Base-by-base conservation (phyloP, 805 yeast species). In the Starmerella vitae region DNA sequence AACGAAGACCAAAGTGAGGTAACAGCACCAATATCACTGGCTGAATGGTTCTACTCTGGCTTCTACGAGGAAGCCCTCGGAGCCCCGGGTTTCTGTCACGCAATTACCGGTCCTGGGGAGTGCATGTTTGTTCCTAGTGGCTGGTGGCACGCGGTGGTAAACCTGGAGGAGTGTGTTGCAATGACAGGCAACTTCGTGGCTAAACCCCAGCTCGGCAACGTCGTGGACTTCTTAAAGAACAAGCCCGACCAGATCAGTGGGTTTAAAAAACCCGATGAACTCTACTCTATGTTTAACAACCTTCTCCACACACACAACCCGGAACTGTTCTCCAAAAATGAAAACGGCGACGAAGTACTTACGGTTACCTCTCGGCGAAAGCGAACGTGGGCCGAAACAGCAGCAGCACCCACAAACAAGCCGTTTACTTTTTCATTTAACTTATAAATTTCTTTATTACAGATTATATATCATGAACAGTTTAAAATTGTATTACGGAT, bases 81-180 rank as follows among this genome's bases (percentile, higher is more conserved):
- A 6, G n/a, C 38, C 2, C 48, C 56, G 30, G 66, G 68, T 18
- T 77, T 82, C 49, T 53, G 66, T 17, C 72, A 85, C 17, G 91
- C 83, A 0, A 64, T 85, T 12, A 79, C 93, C 0, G 74, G 72
- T 47, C 78, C 84, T 0, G 88, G 86, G 5, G 93, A 86, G 55
- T 78, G 84, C 44, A 71, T 84, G 67, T 74, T 79, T 55, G 96
- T 85, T 6, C 96, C 96, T 3, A 69, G 85, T n/a, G 93, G 93
- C 1, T 85, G 96, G 96, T 85, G 96, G 96, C 96, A 85, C 63
- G 65, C 76, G 34, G 96, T 86, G 22, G 81, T 85, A n/a, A 85
- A 85, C 51, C 53, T 85, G 10, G 84, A 78, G 53, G 57, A 54
- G 20, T 43, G 55, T 30, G 75, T 85, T 15, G 96, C 95, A 0